Percentiles rank a stretch among this genome's conserved stretches.
Conservation (phyloP, 1,139 yeast species). For the Citeromyces hawaiiensis region DNA sequence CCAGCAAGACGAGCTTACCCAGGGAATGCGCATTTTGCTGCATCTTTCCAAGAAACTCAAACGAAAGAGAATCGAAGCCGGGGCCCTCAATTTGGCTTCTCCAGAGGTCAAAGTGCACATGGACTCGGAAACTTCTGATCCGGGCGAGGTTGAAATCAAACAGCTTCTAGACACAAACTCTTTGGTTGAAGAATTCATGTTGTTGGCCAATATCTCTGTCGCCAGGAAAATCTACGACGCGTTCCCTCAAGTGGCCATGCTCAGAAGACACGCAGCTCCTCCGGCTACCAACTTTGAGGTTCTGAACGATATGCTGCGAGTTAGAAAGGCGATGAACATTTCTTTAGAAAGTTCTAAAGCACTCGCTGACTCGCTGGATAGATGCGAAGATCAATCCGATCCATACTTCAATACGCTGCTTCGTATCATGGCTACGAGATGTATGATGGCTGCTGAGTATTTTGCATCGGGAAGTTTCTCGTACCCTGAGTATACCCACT, state of each 20-base stretch:
- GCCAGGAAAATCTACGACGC: slow-evolving; percentile 87
- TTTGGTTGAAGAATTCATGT: slow-evolving; percentile 95
- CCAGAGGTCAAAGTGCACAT: slow-evolving; percentile 97
- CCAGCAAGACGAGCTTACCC: slow-evolving; percentile 72
- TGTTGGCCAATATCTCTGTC: slow-evolving; percentile 91
- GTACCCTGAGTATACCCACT: slow-evolving; percentile 90
- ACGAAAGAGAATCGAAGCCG: slow-evolving; percentile 80
- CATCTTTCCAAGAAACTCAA: slow-evolving; percentile 70
- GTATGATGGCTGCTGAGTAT: slow-evolving; percentile 99
- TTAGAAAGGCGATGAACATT: slow-evolving; percentile 68
- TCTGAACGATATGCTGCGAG: slow-evolving; percentile 77
- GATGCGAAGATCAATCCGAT: slow-evolving; percentile 71
- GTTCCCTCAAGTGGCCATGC: slow-evolving; percentile 96
- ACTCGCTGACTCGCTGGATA: slow-evolving; percentile 85
- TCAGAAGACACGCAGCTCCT: slow-evolving; percentile 94
- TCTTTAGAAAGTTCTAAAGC: slow-evolving; percentile 82
- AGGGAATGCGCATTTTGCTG: slow-evolving; percentile 78
- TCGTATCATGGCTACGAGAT: slow-evolving; percentile 94
- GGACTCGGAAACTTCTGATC: slow-evolving; percentile 96
- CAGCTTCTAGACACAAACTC: slow-evolving; percentile 84
- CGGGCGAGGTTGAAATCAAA: slow-evolving; percentile 90
- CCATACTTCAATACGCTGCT: slow-evolving; percentile 87
- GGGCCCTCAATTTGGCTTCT: slow-evolving; percentile 92
- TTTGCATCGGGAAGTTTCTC: slow-evolving; percentile 90
- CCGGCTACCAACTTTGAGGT: slow-evolving; percentile 88